These are phyloP conservation scores for Fragosphaeria purpurea DNA, from an alignment of 2,329 filamentous ascomycete species.

Conservation along the genomic window DNA sequence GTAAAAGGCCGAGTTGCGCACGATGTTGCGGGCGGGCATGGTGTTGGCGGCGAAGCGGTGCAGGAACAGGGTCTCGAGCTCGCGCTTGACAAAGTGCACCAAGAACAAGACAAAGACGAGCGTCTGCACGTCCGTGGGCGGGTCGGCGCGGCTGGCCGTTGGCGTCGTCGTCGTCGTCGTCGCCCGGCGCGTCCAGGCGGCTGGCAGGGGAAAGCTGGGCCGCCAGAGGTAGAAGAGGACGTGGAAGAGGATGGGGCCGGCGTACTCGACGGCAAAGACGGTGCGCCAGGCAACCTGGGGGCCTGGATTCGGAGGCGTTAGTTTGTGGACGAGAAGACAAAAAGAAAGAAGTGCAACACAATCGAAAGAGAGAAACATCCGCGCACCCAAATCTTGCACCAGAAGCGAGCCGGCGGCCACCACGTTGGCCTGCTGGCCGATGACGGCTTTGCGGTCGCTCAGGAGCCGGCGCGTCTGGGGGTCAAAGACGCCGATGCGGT, in stretches of 20 bases:
- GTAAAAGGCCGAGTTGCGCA: slow-evolving; percentile 94
- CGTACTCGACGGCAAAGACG: slow-evolving; percentile 91
- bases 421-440: slow-evolving; percentile 40
- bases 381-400: slow-evolving; percentile 84
- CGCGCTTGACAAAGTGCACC: slow-evolving; percentile 87
- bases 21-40: slow-evolving; percentile 83
- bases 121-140: slow-evolving; percentile 52
- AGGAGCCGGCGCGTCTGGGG: slow-evolving; percentile 51
- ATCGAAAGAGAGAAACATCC: no score
- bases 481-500: slow-evolving; percentile 54
- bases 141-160: slow-evolving; percentile 24
- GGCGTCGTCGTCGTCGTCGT: slow-evolving; percentile 12
- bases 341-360: not conserved
- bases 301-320: slow-evolving; percentile 38
- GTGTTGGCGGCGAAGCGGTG: slow-evolving; percentile 93
- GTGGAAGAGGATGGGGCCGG: slow-evolving; percentile 85
- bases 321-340: not conserved
- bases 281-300: slow-evolving; percentile 85
- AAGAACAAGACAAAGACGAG: slow-evolving; percentile 65
- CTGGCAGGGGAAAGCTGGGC: slow-evolving; percentile 51
- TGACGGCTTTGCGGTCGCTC: slow-evolving; percentile 48
- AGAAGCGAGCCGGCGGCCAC: slow-evolving; percentile 50
- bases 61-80: slow-evolving; percentile 86
- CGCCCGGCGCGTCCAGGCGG: slow-evolving; percentile 7
- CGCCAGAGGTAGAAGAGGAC: slow-evolving; percentile 62